Conservation (phyloP, 1,284 basidiomycete genomes). For the Amylostereum chailletii region DNA sequence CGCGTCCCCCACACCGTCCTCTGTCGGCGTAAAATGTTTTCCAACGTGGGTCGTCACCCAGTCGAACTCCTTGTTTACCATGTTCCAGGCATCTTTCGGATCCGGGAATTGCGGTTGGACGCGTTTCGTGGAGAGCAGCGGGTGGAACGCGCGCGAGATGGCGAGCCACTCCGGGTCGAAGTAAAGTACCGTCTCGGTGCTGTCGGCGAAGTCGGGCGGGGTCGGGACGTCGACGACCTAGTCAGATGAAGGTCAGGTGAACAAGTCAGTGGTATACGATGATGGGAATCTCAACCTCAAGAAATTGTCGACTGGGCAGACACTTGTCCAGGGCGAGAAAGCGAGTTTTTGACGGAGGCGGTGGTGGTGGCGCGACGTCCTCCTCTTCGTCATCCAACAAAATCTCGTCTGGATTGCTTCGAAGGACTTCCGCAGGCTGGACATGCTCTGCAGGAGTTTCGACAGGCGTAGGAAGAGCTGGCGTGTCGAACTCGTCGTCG, state of each 20-base stretch:
- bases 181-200: slow-evolving; percentile 31
- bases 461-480: neutral
- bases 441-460: neutral
- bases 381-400: slow-evolving; percentile 53
- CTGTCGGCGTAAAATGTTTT: slow-evolving; percentile 13
- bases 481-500: slow-evolving; percentile 25
- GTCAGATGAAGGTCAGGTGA: neutral
- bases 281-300: slow-evolving; percentile 54
- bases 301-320: slow-evolving; percentile 70
- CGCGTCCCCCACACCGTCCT: slow-evolving; percentile 22
- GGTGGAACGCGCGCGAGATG: slow-evolving; percentile 81
- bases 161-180: slow-evolving; percentile 94
- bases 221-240: slow-evolving; percentile 66
- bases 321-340: slow-evolving; percentile 96
- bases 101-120: slow-evolving; percentile 38
- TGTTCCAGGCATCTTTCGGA: slow-evolving; percentile 49
- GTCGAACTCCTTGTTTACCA: slow-evolving; percentile 54
- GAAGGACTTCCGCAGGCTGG: slow-evolving; percentile 8
- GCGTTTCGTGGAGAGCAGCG: slow-evolving; percentile 54
- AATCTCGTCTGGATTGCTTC: slow-evolving; percentile 66
- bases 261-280: slow-evolving; percentile 1
- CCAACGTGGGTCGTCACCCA: slow-evolving; percentile 58
- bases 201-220: slow-evolving; percentile 14
- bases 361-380: slow-evolving; percentile 27
- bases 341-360: slow-evolving; percentile 41